Percentiles rank a stretch among this genome's conserved stretches.
These are phyloP conservation scores for Alternaria ethzedia DNA, from an alignment of 2,329 filamentous ascomycete species.

Conservation along the genomic window DNA sequence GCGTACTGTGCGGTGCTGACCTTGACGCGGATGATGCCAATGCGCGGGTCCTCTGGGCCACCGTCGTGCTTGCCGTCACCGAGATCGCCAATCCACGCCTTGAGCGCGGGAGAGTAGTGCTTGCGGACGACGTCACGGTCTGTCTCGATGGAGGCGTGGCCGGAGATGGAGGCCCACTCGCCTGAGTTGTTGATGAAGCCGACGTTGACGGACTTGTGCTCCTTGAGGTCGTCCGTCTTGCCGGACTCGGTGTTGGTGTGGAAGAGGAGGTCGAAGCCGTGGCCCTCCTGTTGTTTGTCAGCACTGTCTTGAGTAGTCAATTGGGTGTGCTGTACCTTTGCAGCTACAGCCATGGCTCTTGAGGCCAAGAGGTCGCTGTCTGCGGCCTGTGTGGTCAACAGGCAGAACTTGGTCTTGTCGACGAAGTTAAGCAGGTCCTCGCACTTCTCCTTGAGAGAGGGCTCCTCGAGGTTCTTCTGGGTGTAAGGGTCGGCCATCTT, in stretches of 20 bases:
- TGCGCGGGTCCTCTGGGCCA: conserved; percentile 78
- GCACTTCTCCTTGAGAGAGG: conserved; percentile 75
- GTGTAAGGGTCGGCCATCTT: conserved; percentile 77
- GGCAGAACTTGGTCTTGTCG: conserved; percentile 77
- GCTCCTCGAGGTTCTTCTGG: conserved; percentile 75
- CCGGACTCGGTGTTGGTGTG: conserved; percentile 89
- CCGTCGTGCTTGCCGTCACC: conserved; percentile 81
- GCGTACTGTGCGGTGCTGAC: conserved; percentile 76
- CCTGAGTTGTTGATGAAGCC: conserved; percentile 77
- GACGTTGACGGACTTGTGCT: conserved; percentile 78
- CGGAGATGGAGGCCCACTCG: conserved; percentile 88
- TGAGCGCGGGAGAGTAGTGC: conserved; percentile 71
- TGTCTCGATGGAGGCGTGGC: conserved; percentile 71
- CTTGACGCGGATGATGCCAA: conserved; percentile 80
- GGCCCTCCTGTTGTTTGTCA: conserved; percentile 65
- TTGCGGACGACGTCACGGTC: conserved; percentile 73
- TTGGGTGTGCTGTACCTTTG: conserved; percentile 62
- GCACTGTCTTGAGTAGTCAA: background rate
- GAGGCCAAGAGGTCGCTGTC: conserved; percentile 72
- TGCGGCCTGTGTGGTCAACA: conserved; percentile 81
- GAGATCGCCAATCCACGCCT: conserved; percentile 86
- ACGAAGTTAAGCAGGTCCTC: conserved; percentile 76
- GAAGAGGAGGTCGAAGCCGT: conserved; percentile 83
- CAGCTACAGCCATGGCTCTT: conserved; percentile 86
- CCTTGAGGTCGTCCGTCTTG: conserved; percentile 81